Conservation (phyloP, 2,329 filamentous ascomycete species). For the Corinectria fuckeliana region DNA sequence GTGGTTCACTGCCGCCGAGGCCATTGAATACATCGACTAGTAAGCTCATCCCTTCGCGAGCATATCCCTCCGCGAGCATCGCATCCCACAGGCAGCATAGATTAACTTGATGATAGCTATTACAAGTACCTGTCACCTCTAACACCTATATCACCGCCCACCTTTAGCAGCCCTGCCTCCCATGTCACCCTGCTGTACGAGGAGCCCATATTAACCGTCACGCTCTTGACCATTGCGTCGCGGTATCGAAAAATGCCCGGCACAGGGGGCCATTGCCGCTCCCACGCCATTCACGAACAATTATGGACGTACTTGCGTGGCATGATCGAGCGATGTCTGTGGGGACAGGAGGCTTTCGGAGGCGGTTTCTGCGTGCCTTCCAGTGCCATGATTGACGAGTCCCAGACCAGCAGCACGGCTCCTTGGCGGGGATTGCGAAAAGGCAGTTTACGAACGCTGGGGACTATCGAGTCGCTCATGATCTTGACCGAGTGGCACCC, state of each 20-base stretch:
- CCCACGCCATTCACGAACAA: conserved; percentile 92
- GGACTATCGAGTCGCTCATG: conserved; percentile 92
- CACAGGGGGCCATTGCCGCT: conserved; percentile 80
- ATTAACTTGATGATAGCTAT: conserved; percentile 63
- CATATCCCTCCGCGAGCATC: background rate
- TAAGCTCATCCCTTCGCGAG: conserved; percentile 49
- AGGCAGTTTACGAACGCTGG: conserved; percentile 84
- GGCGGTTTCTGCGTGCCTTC: conserved; percentile 83
- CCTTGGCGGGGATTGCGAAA: conserved; percentile 74
- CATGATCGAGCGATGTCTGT: conserved; percentile 94
- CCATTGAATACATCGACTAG: conserved; percentile 94
- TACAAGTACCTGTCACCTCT: conserved; percentile 90
- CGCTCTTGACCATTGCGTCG: conserved; percentile 88
- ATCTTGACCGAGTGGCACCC: conserved; percentile 98
- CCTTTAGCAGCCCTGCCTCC: conserved; percentile 81
- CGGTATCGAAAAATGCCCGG: conserved; percentile 83
- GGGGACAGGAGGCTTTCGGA: conserved; percentile 95
- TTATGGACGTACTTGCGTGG: conserved; percentile 93
- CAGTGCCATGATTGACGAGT: conserved; percentile 58
- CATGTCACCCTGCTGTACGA: conserved; percentile 83
- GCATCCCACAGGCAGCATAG: background rate
- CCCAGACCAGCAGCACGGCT: conserved; percentile 70
- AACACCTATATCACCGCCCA: conserved; percentile 91
- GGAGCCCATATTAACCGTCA: conserved; percentile 91
- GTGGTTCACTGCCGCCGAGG: conserved; percentile 94